These are phyloP conservation scores for Boletellus deceptivus DNA, from an alignment of 1,284 basidiomycete species.

Conservation along the genomic window DNA sequence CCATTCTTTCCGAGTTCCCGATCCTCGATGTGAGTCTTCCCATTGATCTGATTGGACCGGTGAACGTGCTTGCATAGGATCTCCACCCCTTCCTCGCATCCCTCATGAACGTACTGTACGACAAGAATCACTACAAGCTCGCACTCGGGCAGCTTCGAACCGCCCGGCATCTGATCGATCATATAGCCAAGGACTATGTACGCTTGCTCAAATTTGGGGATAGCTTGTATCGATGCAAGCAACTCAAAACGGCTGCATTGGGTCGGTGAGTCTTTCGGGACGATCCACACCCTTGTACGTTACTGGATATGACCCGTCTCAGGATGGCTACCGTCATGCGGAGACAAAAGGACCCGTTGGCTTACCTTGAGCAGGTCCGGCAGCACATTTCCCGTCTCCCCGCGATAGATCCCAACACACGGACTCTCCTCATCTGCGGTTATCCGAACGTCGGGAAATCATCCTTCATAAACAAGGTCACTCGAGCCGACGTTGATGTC, in stretches of 20 bases:
- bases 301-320: slow-evolving; percentile 1
- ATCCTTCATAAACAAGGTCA: slow-evolving; percentile 97
- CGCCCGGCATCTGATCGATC: slow-evolving; percentile 90
- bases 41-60: background rate
- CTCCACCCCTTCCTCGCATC: slow-evolving; percentile 93
- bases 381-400: slow-evolving; percentile 97
- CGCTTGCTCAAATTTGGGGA: slow-evolving; percentile 95
- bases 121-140: slow-evolving; percentile 99
- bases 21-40: slow-evolving; percentile 80
- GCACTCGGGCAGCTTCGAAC: slow-evolving; percentile 94
- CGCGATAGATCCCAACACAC: slow-evolving; percentile 94
- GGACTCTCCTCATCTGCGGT: slow-evolving; percentile 92
- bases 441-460: slow-evolving; percentile 98
- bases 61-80: slow-evolving; percentile 53
- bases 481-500: slow-evolving; percentile 94
- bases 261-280: slow-evolving; percentile 64
- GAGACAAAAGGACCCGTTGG: slow-evolving; percentile 93
- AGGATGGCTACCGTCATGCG: slow-evolving; percentile 98
- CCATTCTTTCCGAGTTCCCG: slow-evolving; percentile 94
- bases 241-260: slow-evolving; percentile 91
- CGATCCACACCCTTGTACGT: background rate
- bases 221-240: slow-evolving; percentile 94
- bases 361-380: slow-evolving; percentile 95
- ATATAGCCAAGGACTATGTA: slow-evolving; percentile 94
- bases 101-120: slow-evolving; percentile 94